These are phyloP conservation scores for Microcyclosporella mali DNA, from an alignment of 2,329 filamentous ascomycete genomes.

Conservation along the genomic window DNA sequence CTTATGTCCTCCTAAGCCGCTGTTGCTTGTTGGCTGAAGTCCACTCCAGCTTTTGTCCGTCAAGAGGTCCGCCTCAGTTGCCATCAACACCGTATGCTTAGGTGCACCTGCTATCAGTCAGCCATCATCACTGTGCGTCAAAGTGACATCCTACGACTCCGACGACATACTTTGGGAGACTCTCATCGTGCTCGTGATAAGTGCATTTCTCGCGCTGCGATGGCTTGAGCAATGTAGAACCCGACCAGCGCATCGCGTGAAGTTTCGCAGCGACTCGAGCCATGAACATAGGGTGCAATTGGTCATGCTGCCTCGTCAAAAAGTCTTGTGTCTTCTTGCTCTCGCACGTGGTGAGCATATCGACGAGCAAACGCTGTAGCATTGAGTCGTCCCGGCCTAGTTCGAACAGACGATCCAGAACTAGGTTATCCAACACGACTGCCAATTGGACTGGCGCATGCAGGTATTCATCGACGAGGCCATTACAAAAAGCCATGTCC, in stretches of 20 bases:
- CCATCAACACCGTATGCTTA: no score
- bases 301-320: not conserved
- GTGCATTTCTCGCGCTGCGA: no score
- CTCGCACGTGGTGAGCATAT: not conserved
- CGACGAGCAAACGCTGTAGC: not conserved
- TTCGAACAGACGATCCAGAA: not conserved
- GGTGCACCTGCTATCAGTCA: no score
- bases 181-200: constrained; percentile 2
- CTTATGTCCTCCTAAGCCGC: no score
- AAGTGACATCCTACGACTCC: no score
- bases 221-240: no score
- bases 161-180: no score
- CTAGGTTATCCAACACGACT: not conserved
- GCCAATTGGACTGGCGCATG: not conserved
- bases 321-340: not conserved
- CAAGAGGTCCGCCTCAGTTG: no score
- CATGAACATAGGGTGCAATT: not conserved
- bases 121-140: no score
- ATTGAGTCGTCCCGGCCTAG: not conserved
- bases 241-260: not conserved
- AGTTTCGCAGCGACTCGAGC: not conserved
- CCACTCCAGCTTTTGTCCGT: no score
- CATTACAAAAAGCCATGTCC: not conserved
- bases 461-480: not conserved
- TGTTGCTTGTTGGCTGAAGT: no score